These are phyloP conservation scores for Phytophthora parvispora DNA, from an alignment of 352 stramenopile species.

Conservation along the genomic window DNA sequence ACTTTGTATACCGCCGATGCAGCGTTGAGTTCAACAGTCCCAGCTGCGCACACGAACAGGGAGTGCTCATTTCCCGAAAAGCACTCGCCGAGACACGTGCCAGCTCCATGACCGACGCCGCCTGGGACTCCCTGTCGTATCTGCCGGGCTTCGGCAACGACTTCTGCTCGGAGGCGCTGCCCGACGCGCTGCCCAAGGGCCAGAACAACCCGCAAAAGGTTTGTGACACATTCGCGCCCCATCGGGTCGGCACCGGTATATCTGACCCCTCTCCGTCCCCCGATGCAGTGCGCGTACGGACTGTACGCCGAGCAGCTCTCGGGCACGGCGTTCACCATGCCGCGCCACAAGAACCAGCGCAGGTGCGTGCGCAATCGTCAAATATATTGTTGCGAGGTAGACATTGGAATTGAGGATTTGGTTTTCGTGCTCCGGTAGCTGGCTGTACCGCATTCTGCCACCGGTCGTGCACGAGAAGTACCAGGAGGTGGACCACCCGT, in stretches of 20 bases:
- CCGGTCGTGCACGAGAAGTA: conserved; percentile 86
- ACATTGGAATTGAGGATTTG: conserved; percentile 3
- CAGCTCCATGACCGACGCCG: conserved; percentile 16
- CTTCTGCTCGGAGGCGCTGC: conserved; percentile 94
- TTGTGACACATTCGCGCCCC: neutral
- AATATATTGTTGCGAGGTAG: conserved; percentile 53
- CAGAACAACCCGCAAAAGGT: conserved; percentile 96
- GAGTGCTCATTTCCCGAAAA: conserved; percentile 26
- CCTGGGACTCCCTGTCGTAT: conserved; percentile 87
- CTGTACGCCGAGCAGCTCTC: conserved; percentile 97
- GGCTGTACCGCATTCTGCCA: conserved; percentile 96
- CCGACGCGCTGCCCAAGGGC: conserved; percentile 89
- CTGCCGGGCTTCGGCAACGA: conserved; percentile 94
- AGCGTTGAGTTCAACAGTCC: neutral
- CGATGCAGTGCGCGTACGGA: conserved; percentile 86
- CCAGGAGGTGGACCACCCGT: conserved; percentile 50
- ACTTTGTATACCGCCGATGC: neutral
- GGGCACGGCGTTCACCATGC: conserved; percentile 97
- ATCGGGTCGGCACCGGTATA: neutral
- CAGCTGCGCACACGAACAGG: neutral
- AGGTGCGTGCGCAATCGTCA: conserved; percentile 27
- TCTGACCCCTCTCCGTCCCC: neutral
- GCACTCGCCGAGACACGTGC: neutral
- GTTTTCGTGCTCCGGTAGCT: conserved; percentile 51
- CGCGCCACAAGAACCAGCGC: conserved; percentile 89